A percentile compares a stretch with the other conserved stretches of the same genome.
Evolutionary conservation across 2,329 filamentous ascomycete species (phyloP).

Genomic region (Sporothrix pseudoabietina): DNA sequence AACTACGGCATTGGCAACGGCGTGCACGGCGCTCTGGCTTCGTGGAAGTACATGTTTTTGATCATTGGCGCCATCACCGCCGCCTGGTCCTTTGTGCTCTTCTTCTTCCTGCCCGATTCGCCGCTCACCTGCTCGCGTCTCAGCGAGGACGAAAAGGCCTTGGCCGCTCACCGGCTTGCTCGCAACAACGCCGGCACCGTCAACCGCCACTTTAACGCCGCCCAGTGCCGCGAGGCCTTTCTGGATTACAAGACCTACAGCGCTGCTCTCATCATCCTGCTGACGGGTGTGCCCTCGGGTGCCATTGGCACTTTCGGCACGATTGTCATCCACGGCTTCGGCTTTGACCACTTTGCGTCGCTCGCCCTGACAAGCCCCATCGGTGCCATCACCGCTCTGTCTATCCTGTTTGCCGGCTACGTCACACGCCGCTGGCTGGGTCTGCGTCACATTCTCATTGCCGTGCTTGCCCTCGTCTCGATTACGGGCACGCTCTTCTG

Average conservation of each 20-base stretch:
- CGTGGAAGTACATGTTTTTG: conserved; percentile 40
- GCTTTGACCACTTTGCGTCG: conserved; percentile 49
- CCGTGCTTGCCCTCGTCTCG: not conserved
- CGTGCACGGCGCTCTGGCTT: conserved; percentile 44
- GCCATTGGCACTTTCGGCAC: conserved; percentile 45
- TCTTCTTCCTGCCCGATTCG: conserved; percentile 27
- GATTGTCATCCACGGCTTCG: conserved; percentile 50
- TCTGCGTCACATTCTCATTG: conserved; percentile 20
- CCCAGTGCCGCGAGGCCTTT: conserved; percentile 26
- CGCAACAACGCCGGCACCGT: conserved; percentile 28
- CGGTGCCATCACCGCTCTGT: conserved; percentile 27
- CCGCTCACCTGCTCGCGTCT: conserved; percentile 18
- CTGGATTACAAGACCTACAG: conserved; percentile 28
- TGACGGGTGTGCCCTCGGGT: conserved; percentile 28
- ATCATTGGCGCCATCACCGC: conserved; percentile 27
- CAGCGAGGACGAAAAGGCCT: conserved; percentile 10
- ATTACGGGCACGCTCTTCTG: conserved; percentile 22
- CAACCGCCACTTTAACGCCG: conserved; percentile 23
- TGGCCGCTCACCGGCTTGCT: conserved; percentile 22
- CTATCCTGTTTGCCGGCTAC: conserved; percentile 23
- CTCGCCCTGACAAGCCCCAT: conserved; percentile 35
- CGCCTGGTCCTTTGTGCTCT: conserved; percentile 23
- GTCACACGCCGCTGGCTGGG: conserved; percentile 22
- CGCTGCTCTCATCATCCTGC: conserved; percentile 21
- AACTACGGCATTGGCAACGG: conserved; percentile 51